Conservation (phyloP, 768 basidiomycete species). For the Collybia nuda region DNA sequence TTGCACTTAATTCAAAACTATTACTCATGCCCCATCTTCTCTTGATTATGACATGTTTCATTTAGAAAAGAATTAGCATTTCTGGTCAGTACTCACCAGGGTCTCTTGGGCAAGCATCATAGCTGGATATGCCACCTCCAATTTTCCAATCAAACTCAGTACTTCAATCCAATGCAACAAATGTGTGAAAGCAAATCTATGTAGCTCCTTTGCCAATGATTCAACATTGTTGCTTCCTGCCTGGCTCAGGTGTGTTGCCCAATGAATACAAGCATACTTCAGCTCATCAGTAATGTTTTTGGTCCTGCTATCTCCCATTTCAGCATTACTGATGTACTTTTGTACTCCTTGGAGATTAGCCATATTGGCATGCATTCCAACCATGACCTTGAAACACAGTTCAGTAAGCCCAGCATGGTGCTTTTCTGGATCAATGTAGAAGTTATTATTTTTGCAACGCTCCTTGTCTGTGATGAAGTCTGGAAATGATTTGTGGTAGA, state of each 20-base stretch:
- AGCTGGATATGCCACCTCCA: neutral
- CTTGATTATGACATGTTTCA: too few relatives aligned
- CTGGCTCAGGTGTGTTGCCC: slow-evolving; percentile 9
- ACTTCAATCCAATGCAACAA: neutral
- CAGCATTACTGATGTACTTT: neutral
- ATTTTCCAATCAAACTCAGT: neutral
- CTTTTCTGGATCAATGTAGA: slow-evolving; percentile 1
- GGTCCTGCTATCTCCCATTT: neutral
- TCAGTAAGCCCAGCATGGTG: slow-evolving; percentile 6
- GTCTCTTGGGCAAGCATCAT: neutral
- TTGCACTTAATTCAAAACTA: too few relatives aligned
- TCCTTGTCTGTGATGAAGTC: too few relatives aligned
- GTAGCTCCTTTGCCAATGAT: neutral
- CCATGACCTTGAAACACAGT: slow-evolving; percentile 7
- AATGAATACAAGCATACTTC: slow-evolving; percentile 13
- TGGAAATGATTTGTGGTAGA: too few relatives aligned
- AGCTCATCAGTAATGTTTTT: slow-evolving; percentile 2
- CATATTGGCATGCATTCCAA: slow-evolving; percentile 5
- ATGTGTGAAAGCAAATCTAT: neutral
- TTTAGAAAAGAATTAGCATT: too few relatives aligned
- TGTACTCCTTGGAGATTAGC: neutral
- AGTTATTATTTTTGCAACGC: neutral
- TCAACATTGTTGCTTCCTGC: neutral
- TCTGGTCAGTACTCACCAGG: too few relatives aligned
- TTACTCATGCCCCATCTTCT: too few relatives aligned